These are phyloP conservation scores for Bonia amplexicaulis DNA, from an alignment of 176 grass and related monocot genomes.

Conservation along the genomic window DNA sequence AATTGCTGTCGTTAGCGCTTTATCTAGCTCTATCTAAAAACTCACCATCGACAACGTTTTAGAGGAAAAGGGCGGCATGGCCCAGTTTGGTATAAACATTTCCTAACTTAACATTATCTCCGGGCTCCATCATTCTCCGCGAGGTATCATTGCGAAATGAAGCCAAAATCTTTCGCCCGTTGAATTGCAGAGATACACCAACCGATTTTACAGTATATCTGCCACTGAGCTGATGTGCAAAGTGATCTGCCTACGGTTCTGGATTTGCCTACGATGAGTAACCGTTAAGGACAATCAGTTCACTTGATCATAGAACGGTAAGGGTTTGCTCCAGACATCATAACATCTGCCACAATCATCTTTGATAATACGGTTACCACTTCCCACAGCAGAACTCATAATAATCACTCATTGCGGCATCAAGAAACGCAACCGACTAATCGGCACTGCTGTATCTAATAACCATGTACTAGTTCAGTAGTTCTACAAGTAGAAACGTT, in stretches of 20 bases:
- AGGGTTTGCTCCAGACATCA: neutral
- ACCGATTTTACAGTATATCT: neutral
- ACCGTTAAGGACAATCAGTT: constrained; percentile 33
- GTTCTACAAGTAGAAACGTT: neutral
- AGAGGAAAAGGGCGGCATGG: neutral
- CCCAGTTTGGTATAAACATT: neutral
- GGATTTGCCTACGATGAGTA: constrained; percentile 7
- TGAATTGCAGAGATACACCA: neutral
- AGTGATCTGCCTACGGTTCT: neutral
- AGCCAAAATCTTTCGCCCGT: neutral
- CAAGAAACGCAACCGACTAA: neutral
- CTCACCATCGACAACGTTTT: constrained; percentile 8
- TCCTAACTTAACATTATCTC: neutral
- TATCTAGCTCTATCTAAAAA: constrained; percentile 5
- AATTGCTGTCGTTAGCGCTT: constrained; percentile 10
- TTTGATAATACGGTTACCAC: neutral
- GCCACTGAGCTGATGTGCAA: neutral
- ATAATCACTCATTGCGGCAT: neutral
- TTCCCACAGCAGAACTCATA: neutral
- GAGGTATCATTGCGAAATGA: neutral
- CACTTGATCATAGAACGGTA: neutral
- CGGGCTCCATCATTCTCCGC: neutral
- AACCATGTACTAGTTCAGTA: neutral
- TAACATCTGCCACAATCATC: neutral
- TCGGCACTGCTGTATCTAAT: neutral